Evolutionary conservation across 2,329 filamentous ascomycete genomes (phyloP).

Genomic region (Apiospora phragmitis): DNA sequence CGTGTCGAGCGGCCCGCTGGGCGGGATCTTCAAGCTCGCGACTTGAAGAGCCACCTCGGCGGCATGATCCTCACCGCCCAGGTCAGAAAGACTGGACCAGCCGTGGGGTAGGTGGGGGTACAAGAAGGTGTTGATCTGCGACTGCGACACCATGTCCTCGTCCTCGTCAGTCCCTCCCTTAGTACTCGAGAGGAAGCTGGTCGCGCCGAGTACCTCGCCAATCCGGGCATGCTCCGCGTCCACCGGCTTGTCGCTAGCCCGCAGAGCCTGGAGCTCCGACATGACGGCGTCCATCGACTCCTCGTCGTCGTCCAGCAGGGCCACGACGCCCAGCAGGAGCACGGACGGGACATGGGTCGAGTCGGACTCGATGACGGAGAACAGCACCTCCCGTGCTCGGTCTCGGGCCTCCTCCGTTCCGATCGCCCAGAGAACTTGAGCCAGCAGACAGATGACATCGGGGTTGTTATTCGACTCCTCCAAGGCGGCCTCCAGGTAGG

Average conservation of each 20-base stretch:
- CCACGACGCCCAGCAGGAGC: constrained; percentile 80
- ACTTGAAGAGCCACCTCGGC: constrained; percentile 81
- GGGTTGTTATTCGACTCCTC: constrained; percentile 74
- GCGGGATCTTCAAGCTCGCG: constrained; percentile 73
- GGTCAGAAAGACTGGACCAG: constrained; percentile 73
- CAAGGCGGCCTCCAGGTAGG: constrained; percentile 78
- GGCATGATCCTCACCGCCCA: constrained; percentile 52
- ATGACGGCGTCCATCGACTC: constrained; percentile 80
- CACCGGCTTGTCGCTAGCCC: constrained; percentile 65
- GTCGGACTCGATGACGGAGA: constrained; percentile 73
- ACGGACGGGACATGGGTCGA: constrained; percentile 78
- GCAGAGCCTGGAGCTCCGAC: constrained; percentile 72
- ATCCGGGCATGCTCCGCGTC: constrained; percentile 67
- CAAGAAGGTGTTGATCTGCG: constrained; percentile 77
- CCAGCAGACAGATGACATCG: constrained; percentile 82
- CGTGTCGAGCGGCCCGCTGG: constrained; percentile 66
- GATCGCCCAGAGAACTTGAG: constrained; percentile 92
- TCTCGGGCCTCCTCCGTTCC: constrained; percentile 72
- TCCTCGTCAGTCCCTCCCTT: constrained; percentile 38
- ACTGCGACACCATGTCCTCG: constrained; percentile 59
- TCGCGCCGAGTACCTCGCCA: constrained; percentile 72
- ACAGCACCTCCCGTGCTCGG: constrained; percentile 76
- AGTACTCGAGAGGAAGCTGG: constrained; percentile 59
- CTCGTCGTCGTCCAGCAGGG: constrained; percentile 74
- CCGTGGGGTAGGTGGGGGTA: constrained; percentile 76